phyloP scores from a whole-genome alignment of 768 basidiomycete genomes.

The Rickenella mellea region DNA sequence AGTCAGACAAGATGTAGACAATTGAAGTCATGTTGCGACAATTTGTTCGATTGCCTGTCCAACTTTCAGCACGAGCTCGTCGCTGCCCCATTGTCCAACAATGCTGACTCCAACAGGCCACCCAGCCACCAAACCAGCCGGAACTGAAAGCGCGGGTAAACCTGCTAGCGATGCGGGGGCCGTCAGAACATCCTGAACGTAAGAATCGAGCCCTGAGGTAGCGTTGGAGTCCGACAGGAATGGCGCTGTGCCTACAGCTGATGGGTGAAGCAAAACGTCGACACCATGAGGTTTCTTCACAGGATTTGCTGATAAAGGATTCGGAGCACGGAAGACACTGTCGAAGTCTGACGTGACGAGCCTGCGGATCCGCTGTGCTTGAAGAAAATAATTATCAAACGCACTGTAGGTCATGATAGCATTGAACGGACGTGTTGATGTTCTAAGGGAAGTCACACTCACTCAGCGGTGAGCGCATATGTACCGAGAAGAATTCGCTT shows the following conservation, averaged over 20 bases:
- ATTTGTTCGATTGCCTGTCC: slow-evolving; percentile 35
- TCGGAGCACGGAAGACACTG: slow-evolving; percentile 50
- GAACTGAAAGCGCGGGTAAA: slow-evolving; percentile 73
- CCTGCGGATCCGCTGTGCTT: slow-evolving; percentile 76
- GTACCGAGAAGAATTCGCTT: slow-evolving; percentile 85
- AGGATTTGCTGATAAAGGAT: slow-evolving; percentile 13
- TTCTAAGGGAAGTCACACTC: slow-evolving; percentile 18
- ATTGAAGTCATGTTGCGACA: not conserved
- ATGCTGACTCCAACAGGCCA: slow-evolving; percentile 84
- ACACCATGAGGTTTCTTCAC: slow-evolving; percentile 29
- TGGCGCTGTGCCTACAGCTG: slow-evolving; percentile 82
- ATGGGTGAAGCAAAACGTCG: slow-evolving; percentile 81
- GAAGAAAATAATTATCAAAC: slow-evolving; percentile 96
- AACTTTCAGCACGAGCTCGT: slow-evolving; percentile 46
- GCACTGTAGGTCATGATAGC: slow-evolving; percentile 44
- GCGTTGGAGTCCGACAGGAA: slow-evolving; percentile 23
- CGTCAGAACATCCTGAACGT: slow-evolving; percentile 87
- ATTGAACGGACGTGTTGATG: not conserved
- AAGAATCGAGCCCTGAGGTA: slow-evolving; percentile 37
- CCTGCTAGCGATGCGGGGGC: slow-evolving; percentile 90
- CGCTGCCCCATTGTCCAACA: slow-evolving; percentile 83
- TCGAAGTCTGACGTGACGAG: slow-evolving; percentile 68
- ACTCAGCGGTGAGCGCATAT: slow-evolving; percentile 89
- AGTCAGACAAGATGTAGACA: too few relatives aligned
- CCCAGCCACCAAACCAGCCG: slow-evolving; percentile 39